phyloP scores from a whole-genome alignment of 768 basidiomycete genomes.

The Daedaleopsis sinensis region DNA sequence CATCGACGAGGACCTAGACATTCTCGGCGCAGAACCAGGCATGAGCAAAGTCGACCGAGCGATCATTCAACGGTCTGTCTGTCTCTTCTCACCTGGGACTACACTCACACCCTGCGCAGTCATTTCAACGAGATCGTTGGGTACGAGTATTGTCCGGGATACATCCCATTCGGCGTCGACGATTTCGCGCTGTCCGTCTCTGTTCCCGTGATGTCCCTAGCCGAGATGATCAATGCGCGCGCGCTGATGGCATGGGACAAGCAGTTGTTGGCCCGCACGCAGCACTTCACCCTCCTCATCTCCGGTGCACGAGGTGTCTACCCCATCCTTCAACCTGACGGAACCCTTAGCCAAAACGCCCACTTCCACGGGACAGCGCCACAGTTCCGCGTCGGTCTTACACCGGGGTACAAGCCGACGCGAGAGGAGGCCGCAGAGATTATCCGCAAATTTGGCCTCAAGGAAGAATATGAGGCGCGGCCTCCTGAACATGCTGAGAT shows the following conservation, averaged over 20 bases:
- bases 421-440: constrained; percentile 50
- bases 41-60: constrained; percentile 11
- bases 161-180: constrained; percentile 51
- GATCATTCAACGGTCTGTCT: constrained; percentile 20
- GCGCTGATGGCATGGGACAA: constrained; percentile 79
- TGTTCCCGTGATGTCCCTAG: constrained; percentile 53
- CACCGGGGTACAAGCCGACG: constrained; percentile 60
- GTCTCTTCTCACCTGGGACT: not conserved
- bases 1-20: constrained; percentile 2
- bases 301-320: constrained; percentile 56
- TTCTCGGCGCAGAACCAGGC: not conserved
- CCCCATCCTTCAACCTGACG: constrained; percentile 52
- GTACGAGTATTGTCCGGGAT: constrained; percentile 60
- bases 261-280: constrained; percentile 55
- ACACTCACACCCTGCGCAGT: constrained; percentile 33
- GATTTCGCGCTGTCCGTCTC: constrained; percentile 61
- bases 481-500: not conserved
- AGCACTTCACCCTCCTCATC: constrained; percentile 67
- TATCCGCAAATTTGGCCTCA: constrained; percentile 51
- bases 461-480: constrained; percentile 37
- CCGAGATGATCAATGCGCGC: constrained; percentile 57
- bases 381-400: constrained; percentile 66
- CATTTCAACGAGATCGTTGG: constrained; percentile 65
- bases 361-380: constrained; percentile 39
- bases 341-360: constrained; percentile 40